Base-by-base conservation (phyloP, 1,284 basidiomycete genomes). In the Rhodotorula sp. region DNA sequence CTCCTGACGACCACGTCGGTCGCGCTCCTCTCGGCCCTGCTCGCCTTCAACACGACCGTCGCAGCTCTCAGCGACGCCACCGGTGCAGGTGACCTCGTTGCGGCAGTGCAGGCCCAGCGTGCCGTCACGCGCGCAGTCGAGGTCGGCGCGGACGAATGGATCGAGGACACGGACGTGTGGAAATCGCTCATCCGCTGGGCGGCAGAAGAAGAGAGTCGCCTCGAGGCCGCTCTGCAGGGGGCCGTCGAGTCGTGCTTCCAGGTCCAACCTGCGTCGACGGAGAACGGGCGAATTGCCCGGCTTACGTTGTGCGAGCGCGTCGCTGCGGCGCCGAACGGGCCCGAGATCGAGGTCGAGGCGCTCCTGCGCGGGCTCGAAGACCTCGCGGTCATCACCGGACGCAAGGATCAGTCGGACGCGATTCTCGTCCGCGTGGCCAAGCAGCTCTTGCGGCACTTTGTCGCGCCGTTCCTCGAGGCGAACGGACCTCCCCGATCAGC, bases 381-480 rank as follows among this genome's bases (percentile, higher is more conserved):
- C 14, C 64, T 70, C 21, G 59, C 58, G 45, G 34, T 28, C 43
- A n/a, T 68, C 16, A 71, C 59, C 7, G 70, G 71, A 15, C 62
- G 49, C 38, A 48, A 52, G 52, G 54, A 43, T n/a, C 66, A 66
- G 43, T 62, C 64, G 59, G 65, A 70, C 16, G 34, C 48, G 4
- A 52, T 70, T 7, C 47, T 76, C 23, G 59, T 62, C 8, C 59
- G 70, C 28, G 47, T 76, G 14, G 68, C 75, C 31, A 74, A 70
- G 57, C 68, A 68, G 31, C 21, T 74, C 3, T 31, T 72, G 55
- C 56, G 71, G 48, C 48, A 66, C 45, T 70, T 76, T 48, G 43
- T 76, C 66, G 64, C 68, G 15, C 75, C 72, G 6, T 74, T 70
- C 68, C 62, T 76, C 59, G 68, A 68, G n/a, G 31, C 61, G 21